phyloP scores from a whole-genome alignment of 495 filamentous ascomycete genomes.

The Aspergillus bridgeri region DNA sequence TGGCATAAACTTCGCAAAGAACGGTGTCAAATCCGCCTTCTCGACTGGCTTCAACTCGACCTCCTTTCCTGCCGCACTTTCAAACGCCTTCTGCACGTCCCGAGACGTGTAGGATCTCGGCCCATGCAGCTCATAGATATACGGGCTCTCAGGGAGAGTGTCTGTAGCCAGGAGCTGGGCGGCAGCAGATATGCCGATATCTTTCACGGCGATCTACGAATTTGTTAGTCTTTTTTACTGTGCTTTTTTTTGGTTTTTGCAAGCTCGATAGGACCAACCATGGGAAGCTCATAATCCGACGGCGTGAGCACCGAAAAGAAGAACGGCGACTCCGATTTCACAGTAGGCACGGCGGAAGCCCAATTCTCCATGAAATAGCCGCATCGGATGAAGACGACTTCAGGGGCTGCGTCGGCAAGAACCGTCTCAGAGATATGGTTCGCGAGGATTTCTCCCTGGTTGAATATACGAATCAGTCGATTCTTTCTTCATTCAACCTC shows the following conservation, averaged over 20 bases:
- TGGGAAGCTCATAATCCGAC: slow-evolving; percentile 7
- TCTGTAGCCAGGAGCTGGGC: neutral
- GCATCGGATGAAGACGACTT: slow-evolving; percentile 8
- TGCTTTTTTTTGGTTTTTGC: too few species aligned
- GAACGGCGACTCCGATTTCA: slow-evolving; percentile 1
- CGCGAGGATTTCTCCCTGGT: slow-evolving; percentile 11
- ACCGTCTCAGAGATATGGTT: slow-evolving; percentile 12
- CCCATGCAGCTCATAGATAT: slow-evolving; percentile 6
- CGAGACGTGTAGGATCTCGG: neutral
- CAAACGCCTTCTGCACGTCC: slow-evolving; percentile 5
- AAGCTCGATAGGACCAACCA: neutral
- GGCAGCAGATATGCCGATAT: slow-evolving; percentile 5
- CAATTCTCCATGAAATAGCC: slow-evolving; percentile 16
- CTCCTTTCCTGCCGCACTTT: neutral
- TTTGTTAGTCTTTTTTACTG: neutral
- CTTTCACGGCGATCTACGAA: slow-evolving; percentile 9
- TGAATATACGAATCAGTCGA: neutral
- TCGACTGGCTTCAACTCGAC: slow-evolving; percentile 1
- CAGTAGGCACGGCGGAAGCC: neutral
- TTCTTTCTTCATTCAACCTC: too few species aligned
- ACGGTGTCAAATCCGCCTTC: neutral
- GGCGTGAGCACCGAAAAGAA: slow-evolving; percentile 7
- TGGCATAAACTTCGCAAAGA: slow-evolving; percentile 8
- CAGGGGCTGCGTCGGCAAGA: slow-evolving; percentile 2
- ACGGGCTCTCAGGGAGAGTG: neutral